Evolutionary conservation across 2,329 filamentous ascomycete genomes (phyloP).

Genomic region (Penicillium oxalicum): DNA sequence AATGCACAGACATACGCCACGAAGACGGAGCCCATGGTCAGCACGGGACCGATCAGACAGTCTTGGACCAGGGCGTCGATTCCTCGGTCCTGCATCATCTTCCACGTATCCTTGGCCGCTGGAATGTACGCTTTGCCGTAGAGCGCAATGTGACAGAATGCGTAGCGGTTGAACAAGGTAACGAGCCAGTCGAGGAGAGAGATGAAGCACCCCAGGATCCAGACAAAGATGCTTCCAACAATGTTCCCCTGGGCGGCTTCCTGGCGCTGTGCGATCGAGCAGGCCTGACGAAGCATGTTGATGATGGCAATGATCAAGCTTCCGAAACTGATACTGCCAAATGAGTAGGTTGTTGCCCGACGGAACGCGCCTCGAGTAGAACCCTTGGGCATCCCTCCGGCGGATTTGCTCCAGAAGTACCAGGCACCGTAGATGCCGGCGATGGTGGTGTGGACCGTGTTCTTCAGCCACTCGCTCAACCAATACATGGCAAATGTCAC

Average conservation of each 20-base stretch:
- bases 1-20: slow-evolving; percentile 77
- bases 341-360: slow-evolving; percentile 80
- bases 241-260: slow-evolving; percentile 64
- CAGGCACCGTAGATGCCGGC: slow-evolving; percentile 86
- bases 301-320: slow-evolving; percentile 82
- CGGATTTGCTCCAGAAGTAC: slow-evolving; percentile 69
- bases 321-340: slow-evolving; percentile 83
- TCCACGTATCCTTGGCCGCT: slow-evolving; percentile 85
- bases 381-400: slow-evolving; percentile 63
- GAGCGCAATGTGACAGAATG: slow-evolving; percentile 85
- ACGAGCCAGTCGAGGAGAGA: slow-evolving; percentile 76
- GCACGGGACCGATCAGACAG: slow-evolving; percentile 69
- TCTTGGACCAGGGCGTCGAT: slow-evolving; percentile 87
- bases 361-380: slow-evolving; percentile 78
- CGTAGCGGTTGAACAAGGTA: slow-evolving; percentile 84
- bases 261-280: slow-evolving; percentile 67
- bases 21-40: slow-evolving; percentile 72
- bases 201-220: slow-evolving; percentile 70
- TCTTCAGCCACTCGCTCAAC: slow-evolving; percentile 91
- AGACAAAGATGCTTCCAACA: slow-evolving; percentile 61
- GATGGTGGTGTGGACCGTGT: slow-evolving; percentile 81
- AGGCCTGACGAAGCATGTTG: slow-evolving; percentile 74
- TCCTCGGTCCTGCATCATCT: slow-evolving; percentile 83
- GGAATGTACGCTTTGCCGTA: slow-evolving; percentile 85
- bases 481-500: slow-evolving; percentile 90